Conservation (phyloP, 371 early-diverging fungal genomes). For the Mortierella sp. region DNA sequence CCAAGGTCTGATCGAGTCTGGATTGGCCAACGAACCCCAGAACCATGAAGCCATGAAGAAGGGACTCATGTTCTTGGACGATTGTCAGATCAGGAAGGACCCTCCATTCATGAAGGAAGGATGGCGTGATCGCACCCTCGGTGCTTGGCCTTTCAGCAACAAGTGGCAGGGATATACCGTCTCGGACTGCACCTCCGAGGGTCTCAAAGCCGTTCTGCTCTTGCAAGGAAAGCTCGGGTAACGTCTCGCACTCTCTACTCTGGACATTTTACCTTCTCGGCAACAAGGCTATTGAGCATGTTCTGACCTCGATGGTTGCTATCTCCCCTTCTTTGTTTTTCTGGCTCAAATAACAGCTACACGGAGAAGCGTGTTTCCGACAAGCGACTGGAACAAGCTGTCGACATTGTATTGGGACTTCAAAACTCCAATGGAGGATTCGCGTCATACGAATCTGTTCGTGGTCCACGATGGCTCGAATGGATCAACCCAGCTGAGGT, state of each 20-base stretch:
- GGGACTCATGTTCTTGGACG: slow-evolving; percentile 86
- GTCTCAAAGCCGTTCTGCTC: slow-evolving; percentile 82
- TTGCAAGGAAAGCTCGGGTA: slow-evolving; percentile 74
- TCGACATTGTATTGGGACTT: slow-evolving; percentile 91
- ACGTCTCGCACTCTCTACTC: too few species aligned
- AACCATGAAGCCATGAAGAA: slow-evolving; percentile 76
- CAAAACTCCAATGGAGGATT: slow-evolving; percentile 94
- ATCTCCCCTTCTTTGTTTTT: background rate
- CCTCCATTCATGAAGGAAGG: slow-evolving; percentile 72
- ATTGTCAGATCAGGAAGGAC: slow-evolving; percentile 86
- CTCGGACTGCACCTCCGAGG: slow-evolving; percentile 97
- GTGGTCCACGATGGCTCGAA: slow-evolving; percentile 86
- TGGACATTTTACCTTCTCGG: too few species aligned
- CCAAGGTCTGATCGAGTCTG: slow-evolving; percentile 82
- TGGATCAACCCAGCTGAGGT: slow-evolving; percentile 95
- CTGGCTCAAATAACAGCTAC: slow-evolving; percentile 37
- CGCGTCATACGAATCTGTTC: slow-evolving; percentile 88
- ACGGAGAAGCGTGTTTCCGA: slow-evolving; percentile 58
- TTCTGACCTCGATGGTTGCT: background rate
- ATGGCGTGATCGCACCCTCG: slow-evolving; percentile 86
- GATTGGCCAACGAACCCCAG: slow-evolving; percentile 74
- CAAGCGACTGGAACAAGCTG: slow-evolving; percentile 83
- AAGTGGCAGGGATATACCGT: slow-evolving; percentile 95
- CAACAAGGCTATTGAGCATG: too few species aligned
- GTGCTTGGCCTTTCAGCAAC: slow-evolving; percentile 98